Conservation (phyloP, 2,329 filamentous ascomycete genomes). For the Fusarium ambrosium region DNA sequence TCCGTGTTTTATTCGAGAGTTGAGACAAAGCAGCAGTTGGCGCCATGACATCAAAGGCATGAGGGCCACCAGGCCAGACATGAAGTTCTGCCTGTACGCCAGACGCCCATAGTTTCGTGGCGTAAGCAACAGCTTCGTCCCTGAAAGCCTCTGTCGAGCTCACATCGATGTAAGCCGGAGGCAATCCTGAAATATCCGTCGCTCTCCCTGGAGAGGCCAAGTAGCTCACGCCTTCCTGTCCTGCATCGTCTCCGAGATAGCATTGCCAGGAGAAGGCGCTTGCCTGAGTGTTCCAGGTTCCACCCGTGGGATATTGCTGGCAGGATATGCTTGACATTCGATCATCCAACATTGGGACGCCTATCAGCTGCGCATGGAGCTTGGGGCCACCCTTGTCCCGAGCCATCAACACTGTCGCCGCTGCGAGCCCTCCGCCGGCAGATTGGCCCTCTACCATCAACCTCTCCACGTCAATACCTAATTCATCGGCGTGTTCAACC, state of each 20-base stretch:
- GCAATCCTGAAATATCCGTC: background rate
- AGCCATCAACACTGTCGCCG: background rate
- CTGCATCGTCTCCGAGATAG: background rate
- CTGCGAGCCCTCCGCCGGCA: background rate
- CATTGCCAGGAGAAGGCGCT: background rate
- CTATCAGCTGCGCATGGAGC: background rate
- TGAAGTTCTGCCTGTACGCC: background rate
- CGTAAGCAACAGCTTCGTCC: background rate
- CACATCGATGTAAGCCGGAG: background rate
- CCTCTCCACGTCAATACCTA: background rate
- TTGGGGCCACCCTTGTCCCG: background rate
- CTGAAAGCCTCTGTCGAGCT: background rate
- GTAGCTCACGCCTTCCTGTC: background rate
- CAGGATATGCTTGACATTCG: background rate
- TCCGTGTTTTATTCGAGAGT: background rate
- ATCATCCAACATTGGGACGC: background rate
- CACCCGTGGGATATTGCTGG: background rate
- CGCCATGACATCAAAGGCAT: background rate
- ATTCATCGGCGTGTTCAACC: background rate
- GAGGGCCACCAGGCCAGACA: background rate
- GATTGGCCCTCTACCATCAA: background rate
- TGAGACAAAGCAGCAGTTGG: background rate
- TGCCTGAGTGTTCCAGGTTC: background rate
- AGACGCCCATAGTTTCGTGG: background rate
- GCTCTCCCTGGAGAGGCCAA: background rate